Percentiles rank a stretch among this genome's conserved stretches.
Conservation (phyloP, 108 stramenopile species). For the Nitzschia inconspicua region DNA sequence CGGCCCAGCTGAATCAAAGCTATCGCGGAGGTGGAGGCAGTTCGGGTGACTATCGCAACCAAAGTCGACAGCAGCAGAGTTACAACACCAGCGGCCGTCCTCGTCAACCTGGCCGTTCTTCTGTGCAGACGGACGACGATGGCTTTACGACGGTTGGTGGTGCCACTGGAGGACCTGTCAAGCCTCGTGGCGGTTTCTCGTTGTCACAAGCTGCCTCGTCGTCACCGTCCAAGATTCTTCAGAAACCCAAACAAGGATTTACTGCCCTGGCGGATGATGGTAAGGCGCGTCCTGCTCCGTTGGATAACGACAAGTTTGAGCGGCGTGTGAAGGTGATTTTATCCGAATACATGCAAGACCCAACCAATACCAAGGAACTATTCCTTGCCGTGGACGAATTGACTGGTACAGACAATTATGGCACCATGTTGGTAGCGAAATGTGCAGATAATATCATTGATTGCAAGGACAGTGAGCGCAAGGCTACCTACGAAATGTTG, state of each 20-base stretch:
- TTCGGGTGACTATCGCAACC: conserved; percentile 24
- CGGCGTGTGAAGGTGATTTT: conserved; percentile 61
- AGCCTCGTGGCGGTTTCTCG: conserved; percentile 9
- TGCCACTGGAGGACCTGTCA: conserved; percentile 9
- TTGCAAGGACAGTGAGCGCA: conserved; percentile 62
- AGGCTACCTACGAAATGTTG: conserved; percentile 52
- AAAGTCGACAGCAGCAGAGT: conserved; percentile 10
- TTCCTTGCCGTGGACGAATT: conserved; percentile 68
- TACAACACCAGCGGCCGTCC: conserved; percentile 9
- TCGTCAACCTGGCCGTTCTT: conserved; percentile 19
- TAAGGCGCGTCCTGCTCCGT: conserved; percentile 13
- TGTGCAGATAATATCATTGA: conserved; percentile 57
- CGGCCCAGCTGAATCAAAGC: not conserved
- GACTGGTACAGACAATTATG: conserved; percentile 47
- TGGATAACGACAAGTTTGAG: conserved; percentile 56
- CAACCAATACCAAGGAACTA: conserved; percentile 54
- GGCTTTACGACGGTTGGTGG: conserved; percentile 51
- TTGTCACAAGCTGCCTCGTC: conserved; percentile 2
- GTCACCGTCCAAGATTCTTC: conserved; percentile 3
- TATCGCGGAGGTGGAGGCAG: conserved; percentile 26
- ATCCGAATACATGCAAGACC: conserved; percentile 62
- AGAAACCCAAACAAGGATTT: conserved; percentile 20
- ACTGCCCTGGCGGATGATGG: conserved; percentile 25
- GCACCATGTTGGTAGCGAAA: conserved; percentile 45
- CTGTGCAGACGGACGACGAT: conserved; percentile 50